phyloP scores from a whole-genome alignment of 768 basidiomycete species.

The Sistotremastrum suecicum region DNA sequence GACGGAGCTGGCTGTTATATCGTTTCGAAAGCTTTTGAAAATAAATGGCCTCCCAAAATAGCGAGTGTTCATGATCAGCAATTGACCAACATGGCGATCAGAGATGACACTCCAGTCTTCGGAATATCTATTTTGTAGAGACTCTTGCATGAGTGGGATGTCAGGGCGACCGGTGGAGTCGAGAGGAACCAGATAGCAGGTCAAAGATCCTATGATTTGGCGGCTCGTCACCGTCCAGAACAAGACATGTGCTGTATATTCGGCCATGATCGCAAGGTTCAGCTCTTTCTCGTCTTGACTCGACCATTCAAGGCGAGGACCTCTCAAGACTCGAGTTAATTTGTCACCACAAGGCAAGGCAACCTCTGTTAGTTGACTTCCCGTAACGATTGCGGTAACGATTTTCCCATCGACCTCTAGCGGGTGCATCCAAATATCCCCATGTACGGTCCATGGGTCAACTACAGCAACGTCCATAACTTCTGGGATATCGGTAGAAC shows the following conservation, averaged over 20 bases:
- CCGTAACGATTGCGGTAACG: conserved; percentile 54
- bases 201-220: conserved; percentile 34
- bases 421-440: conserved; percentile 49
- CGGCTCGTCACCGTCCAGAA: conserved; percentile 50
- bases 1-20: conserved; percentile 39
- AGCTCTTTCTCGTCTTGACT: conserved; percentile 29
- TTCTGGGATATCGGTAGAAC: conserved; percentile 32
- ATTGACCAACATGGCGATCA: conserved; percentile 32
- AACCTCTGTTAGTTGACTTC: conserved; percentile 35
- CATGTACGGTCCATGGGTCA: conserved; percentile 52
- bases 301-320: conserved; percentile 23
- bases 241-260: conserved; percentile 48
- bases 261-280: conserved; percentile 40
- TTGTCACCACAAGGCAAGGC: conserved; percentile 21
- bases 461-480: conserved; percentile 46
- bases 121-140: conserved; percentile 31
- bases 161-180: conserved; percentile 34
- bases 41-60: conserved; percentile 41
- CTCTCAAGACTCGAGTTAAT: conserved; percentile 21
- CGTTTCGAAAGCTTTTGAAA: conserved; percentile 43
- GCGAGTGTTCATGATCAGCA: conserved; percentile 41
- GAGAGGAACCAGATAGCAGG: conserved; percentile 57
- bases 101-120: conserved; percentile 41
- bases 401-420: conserved; percentile 35
- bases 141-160: conserved; percentile 36